Conservation (phyloP, 352 stramenopile genomes). For the Globisporangium takayamanum region DNA sequence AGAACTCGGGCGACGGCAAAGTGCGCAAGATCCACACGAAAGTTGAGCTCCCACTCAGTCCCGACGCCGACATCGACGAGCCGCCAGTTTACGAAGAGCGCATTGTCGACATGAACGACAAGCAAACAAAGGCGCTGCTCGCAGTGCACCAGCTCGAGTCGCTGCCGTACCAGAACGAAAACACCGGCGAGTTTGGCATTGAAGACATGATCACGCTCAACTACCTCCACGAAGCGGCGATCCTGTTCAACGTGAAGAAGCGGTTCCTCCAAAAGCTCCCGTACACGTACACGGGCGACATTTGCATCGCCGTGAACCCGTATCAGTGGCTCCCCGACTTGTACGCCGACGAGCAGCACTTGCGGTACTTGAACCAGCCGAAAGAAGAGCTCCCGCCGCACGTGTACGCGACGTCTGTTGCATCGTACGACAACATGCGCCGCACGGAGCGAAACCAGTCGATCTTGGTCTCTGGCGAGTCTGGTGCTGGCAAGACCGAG, state of each 20-base stretch:
- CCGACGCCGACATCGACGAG: slow-evolving; percentile 9
- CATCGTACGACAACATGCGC: slow-evolving; percentile 75
- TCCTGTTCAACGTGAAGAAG: slow-evolving; percentile 86
- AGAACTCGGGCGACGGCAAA: slow-evolving; percentile 53
- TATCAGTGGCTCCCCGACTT: slow-evolving; percentile 90
- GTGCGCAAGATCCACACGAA: slow-evolving; percentile 59
- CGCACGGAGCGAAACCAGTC: slow-evolving; percentile 70
- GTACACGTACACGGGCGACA: slow-evolving; percentile 97
- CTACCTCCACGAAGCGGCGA: slow-evolving; percentile 88
- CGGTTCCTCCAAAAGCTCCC: slow-evolving; percentile 80
- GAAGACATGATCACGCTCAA: slow-evolving; percentile 86
- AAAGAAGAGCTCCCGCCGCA: slow-evolving; percentile 76
- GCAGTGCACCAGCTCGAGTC: slow-evolving; percentile 68
- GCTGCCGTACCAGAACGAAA: slow-evolving; percentile 84
- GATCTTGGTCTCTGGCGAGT: slow-evolving; percentile 84
- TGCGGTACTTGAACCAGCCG: slow-evolving; percentile 66
- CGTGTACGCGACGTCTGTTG: slow-evolving; percentile 74
- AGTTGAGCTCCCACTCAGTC: slow-evolving; percentile 40
- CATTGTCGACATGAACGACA: slow-evolving; percentile 62
- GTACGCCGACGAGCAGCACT: slow-evolving; percentile 76
- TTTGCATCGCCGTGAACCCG: slow-evolving; percentile 97
- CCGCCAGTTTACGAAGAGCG: slow-evolving; percentile 35
- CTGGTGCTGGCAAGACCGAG: slow-evolving; percentile 86
- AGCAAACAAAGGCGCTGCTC: slow-evolving; percentile 66
- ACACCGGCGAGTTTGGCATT: slow-evolving; percentile 52